A percentile compares a stretch with the other conserved stretches of the same genome.
Evolutionary conservation across 2,329 filamentous ascomycete genomes (phyloP).

Genomic region (Chaetomium sp.): DNA sequence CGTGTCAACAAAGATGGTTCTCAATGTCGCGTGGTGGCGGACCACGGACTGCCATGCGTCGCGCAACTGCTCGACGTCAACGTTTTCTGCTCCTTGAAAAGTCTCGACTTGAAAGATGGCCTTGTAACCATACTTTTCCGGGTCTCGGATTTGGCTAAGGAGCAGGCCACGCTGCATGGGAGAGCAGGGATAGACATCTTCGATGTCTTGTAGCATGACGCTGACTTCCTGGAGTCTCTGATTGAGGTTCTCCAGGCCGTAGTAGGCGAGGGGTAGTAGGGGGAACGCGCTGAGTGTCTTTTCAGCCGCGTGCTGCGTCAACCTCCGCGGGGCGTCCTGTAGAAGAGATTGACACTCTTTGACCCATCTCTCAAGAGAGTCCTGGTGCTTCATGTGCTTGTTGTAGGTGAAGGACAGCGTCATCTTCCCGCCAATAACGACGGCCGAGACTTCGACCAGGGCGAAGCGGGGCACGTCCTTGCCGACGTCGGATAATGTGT

Average conservation of each 20-base stretch:
- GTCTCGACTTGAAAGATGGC: slow-evolving; percentile 31
- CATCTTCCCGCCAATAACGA: slow-evolving; percentile 34
- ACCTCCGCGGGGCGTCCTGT: slow-evolving; percentile 22
- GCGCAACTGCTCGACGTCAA: slow-evolving; percentile 26
- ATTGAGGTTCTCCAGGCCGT: slow-evolving; percentile 35
- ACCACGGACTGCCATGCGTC: slow-evolving; percentile 37
- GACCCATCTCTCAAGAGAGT: slow-evolving; percentile 28
- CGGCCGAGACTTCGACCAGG: slow-evolving; percentile 35
- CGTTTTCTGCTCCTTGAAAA: too few species aligned
- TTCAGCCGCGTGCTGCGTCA: slow-evolving; percentile 22
- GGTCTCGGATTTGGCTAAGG: slow-evolving; percentile 39
- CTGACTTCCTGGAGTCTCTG: slow-evolving; percentile 32
- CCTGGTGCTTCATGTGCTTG: slow-evolving; percentile 33
- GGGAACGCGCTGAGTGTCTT: slow-evolving; percentile 42
- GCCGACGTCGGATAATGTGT: slow-evolving; percentile 30
- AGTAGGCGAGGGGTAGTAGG: slow-evolving; percentile 39
- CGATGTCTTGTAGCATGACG: slow-evolving; percentile 32
- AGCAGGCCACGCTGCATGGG: slow-evolving; percentile 44
- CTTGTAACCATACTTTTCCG: slow-evolving; percentile 35
- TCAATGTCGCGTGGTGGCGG: slow-evolving; percentile 37
- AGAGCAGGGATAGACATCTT: slow-evolving; percentile 45
- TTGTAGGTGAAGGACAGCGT: slow-evolving; percentile 35
- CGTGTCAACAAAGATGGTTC: slow-evolving; percentile 41
- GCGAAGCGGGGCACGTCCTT: slow-evolving; percentile 35
- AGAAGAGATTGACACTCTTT: slow-evolving; percentile 31